Percentiles rank a stretch among this genome's conserved stretches.
These are phyloP conservation scores for Cyberlindnera americana DNA, from an alignment of 805 yeast genomes.

Conservation along the genomic window DNA sequence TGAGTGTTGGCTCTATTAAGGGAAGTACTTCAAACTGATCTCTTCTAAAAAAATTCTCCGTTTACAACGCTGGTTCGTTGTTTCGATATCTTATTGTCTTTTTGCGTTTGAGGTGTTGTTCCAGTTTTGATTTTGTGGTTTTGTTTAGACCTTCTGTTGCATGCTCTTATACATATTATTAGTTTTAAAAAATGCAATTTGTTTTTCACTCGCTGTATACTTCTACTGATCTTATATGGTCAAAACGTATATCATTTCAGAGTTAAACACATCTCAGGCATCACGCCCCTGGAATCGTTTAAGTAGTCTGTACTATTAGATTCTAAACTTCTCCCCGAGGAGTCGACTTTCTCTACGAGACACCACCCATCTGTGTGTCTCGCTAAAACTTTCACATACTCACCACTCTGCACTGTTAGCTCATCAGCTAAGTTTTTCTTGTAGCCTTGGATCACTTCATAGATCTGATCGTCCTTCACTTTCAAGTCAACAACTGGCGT, in stretches of 20 bases:
- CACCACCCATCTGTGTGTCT: slow-evolving; percentile 45
- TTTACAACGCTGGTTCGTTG: not conserved
- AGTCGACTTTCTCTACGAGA: slow-evolving; percentile 34
- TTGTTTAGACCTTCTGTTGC: not conserved
- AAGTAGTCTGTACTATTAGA: slow-evolving; percentile 27
- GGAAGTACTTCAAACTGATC: not conserved
- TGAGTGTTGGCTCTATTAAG: not conserved
- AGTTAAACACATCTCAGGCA: slow-evolving; percentile 38
- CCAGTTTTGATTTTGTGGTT: not conserved
- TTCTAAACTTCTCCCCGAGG: slow-evolving; percentile 6
- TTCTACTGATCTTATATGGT: too few species aligned
- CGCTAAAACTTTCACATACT: slow-evolving; percentile 33
- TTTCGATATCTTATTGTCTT: not conserved
- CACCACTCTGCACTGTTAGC: slow-evolving; percentile 30
- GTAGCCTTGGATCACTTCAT: slow-evolving; percentile 27
- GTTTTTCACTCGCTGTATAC: too few species aligned
- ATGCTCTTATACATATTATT: too few species aligned
- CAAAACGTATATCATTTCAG: too few species aligned
- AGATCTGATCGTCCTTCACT: slow-evolving; percentile 13
- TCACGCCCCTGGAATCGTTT: slow-evolving; percentile 38
- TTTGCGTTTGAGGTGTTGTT: not conserved
- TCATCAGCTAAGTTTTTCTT: slow-evolving; percentile 36
- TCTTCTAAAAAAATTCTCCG: not conserved
- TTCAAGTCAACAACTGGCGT: slow-evolving; percentile 18
- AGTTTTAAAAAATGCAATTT: too few species aligned